Base-by-base conservation (phyloP, 129 eudicot genomes). In the Escallonia rubra region DNA sequence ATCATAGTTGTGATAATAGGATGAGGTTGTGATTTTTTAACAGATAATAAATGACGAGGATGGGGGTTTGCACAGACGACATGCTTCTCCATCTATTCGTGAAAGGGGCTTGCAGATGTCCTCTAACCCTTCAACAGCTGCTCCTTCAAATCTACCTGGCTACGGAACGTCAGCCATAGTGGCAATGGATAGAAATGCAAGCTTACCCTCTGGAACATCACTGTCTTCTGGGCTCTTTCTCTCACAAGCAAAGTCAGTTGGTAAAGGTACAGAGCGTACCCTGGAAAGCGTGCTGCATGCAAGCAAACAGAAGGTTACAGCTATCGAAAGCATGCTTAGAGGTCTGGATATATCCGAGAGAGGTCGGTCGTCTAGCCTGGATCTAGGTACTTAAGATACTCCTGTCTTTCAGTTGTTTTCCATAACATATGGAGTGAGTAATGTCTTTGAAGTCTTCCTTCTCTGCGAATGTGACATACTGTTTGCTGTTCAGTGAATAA, bases 161-260 rank as follows among this genome's bases (percentile, higher is more conserved):
- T 93, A 93, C 79, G 93, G 95, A 77, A 93, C 99, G 67, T 93
- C 99, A 39, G 99, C 99, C 11, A 93, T 93, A 56, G 95, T 93
- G 76, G 99, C 99, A 38, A 93, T 93, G 99, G 96, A 93, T 43
- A 84, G 87, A 85, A 93, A 64, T 81, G 81, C 92, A 46, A 84
- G 84, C 57, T 69, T 88, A 66, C 61, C 87, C 49, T 81, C 98
- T 59, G 77, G 75, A 43, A 59, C 86, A 44, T 88, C 96, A 57
- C 73, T 79, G 41, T 83, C 91, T 65, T 88, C 98, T 74, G 89
- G 95, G 42, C 86, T 86, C 40, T 80, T 60, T 54, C 73, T 86
- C 23, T 89, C 98, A 10, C 99, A 93, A 73, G 69, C 92, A 4
- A 88, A 88, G 62, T 56, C 90, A 12, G 63, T 67, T 2, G 81